phyloP scores from a whole-genome alignment of 2,329 filamentous ascomycete species.

The Mycosphaerella sp. region DNA sequence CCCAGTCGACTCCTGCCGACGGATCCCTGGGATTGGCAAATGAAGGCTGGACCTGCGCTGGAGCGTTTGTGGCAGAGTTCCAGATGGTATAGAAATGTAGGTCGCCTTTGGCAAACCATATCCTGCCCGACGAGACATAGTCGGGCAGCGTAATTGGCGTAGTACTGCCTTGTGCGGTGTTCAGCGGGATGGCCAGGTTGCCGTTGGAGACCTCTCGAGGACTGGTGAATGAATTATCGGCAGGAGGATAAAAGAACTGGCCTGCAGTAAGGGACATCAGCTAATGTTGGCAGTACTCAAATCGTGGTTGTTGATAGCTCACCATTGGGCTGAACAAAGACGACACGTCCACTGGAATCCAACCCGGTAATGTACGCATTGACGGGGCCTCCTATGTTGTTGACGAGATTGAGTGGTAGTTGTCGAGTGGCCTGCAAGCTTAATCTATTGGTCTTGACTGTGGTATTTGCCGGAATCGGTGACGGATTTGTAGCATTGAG shows the following conservation, averaged over 20 bases:
- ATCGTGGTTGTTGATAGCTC: not conserved
- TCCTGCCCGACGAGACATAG: conserved; percentile 38
- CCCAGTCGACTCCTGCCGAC: conserved; percentile 38
- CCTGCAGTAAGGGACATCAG: conserved; percentile 15
- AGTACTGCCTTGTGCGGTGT: conserved; percentile 30
- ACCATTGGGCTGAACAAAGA: conserved; percentile 41
- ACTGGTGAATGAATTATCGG: conserved; percentile 24
- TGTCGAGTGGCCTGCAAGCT: conserved; percentile 5
- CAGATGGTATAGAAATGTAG: conserved; percentile 41
- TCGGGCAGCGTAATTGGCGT: conserved; percentile 44
- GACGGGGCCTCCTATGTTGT: conserved; percentile 39
- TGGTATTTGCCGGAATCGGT: conserved; percentile 9
- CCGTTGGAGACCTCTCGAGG: conserved; percentile 35
- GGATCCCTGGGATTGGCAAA: conserved; percentile 36
- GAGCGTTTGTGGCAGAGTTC: conserved; percentile 25
- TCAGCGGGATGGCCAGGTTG: conserved; percentile 40
- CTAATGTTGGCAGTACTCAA: not conserved
- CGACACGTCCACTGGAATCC: conserved; percentile 37
- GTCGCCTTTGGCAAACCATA: conserved; percentile 43
- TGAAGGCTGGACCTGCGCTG: conserved; percentile 45
- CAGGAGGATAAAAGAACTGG: conserved; percentile 40
- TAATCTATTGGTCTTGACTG: not conserved
- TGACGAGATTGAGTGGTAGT: conserved; percentile 35
- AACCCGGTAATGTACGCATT: conserved; percentile 45
- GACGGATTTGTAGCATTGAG: conserved; percentile 15